phyloP scores from a whole-genome alignment of 176 grass and related monocot genomes.

The Carex kokanica region DNA sequence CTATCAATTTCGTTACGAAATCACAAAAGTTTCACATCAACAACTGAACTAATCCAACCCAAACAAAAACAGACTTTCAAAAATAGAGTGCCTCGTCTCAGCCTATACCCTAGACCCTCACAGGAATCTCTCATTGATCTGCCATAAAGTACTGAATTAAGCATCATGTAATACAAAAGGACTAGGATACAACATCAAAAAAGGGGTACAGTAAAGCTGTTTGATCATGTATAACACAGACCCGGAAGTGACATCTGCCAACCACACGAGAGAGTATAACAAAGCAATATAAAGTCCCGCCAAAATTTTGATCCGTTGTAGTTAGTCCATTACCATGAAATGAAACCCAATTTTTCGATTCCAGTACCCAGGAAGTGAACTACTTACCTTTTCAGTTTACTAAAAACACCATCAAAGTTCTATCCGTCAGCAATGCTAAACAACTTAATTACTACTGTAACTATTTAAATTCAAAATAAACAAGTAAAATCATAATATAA shows the following conservation, averaged over 20 bases:
- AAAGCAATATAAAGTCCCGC: background rate
- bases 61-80: too few species aligned
- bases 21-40: too few species aligned
- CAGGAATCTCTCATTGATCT: too few species aligned
- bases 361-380: background rate
- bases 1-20: too few species aligned
- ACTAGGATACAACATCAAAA: background rate
- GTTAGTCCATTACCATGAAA: background rate
- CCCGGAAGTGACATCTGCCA: background rate
- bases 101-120: too few species aligned
- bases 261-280: background rate
- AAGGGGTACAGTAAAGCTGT: background rate
- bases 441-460: background rate
- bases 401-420: background rate
- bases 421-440: background rate
- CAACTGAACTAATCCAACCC: too few species aligned
- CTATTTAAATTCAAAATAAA: background rate
- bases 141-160: background rate
- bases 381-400: background rate
- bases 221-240: background rate
- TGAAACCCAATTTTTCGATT: background rate
- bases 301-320: background rate
- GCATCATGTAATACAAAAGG: background rate
- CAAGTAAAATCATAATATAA: conserved; percentile 2
- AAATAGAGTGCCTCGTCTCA: too few species aligned